phyloP scores from a whole-genome alignment of 306 rosid genomes.

The Comarum palustre region DNA sequence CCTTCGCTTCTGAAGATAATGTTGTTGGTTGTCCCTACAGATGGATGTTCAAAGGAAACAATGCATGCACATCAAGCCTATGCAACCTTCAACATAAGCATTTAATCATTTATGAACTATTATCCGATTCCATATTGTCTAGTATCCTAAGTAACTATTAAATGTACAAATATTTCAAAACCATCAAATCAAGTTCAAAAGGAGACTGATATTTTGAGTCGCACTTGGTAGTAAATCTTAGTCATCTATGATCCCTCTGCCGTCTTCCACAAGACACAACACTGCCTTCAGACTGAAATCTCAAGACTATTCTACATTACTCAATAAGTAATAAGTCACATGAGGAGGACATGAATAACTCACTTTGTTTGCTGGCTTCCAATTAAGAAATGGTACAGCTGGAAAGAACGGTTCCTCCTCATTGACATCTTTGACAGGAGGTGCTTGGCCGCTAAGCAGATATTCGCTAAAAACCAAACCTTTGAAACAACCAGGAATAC shows the following conservation, averaged over 20 bases:
- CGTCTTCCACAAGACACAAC: neutral
- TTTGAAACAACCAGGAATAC: conserved; percentile 33
- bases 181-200: no score
- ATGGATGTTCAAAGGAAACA: conserved; percentile 8
- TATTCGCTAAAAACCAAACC: conserved; percentile 93
- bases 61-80: conserved; percentile 24
- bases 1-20: conserved; percentile 74
- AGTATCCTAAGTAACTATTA: neutral
- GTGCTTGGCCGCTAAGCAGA: conserved; percentile 83
- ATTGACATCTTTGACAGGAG: conserved; percentile 81
- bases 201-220: neutral
- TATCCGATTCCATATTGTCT: neutral
- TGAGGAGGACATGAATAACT: conserved; percentile 33
- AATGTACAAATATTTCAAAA: neutral
- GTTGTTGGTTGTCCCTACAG: conserved; percentile 45
- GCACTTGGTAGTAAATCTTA: neutral
- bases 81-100: neutral
- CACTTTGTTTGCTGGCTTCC: conserved; percentile 51
- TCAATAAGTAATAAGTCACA: neutral
- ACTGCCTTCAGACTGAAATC: neutral
- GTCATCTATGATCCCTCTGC: neutral
- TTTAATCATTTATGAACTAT: neutral
- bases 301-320: conserved; percentile 13
- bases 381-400: conserved; percentile 57
- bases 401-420: conserved; percentile 91